Base-by-base conservation (phyloP, 257 asterid genomes). In the Solanum appendiculatum region DNA sequence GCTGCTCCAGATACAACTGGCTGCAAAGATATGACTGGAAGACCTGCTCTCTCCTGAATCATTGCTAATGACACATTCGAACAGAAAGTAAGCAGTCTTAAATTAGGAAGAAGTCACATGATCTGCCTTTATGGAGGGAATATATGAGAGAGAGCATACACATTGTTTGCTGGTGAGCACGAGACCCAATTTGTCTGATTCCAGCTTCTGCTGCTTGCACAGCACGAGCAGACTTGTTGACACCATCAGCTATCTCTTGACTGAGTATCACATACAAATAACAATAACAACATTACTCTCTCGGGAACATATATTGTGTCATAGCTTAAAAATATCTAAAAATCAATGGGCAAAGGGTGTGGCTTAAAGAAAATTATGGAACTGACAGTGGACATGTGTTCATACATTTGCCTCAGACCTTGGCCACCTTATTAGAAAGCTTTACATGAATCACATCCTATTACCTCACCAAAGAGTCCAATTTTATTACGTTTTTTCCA, bases 181-280 rank as follows among this genome's bases (percentile, higher is more conserved):
- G 90, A 85, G 97, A 95, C 83, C 98, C 99, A 70, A 96, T 94
- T 89, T 95, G 95, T 73, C 94, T 92, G 44, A 95, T 87, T 89
- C 99, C 99, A 87, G 98, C 97, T 91, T 94, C 96, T 20, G 98
- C 99, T 12, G 97, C 99, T 92, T 96, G 96, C 87, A 95, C 96
- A 85, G 93, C 99, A 91, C 92, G 99, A 91, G 98, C 92, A 84
- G 98, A 96, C 90, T 94, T 96, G 89, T 82, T 93, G 86, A 96
- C 96, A 84, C 98, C 98, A 37, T 95, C 98, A 84, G 95, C 85
- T 90, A 96, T 92, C 90, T 94, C 98, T 90, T 95, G 98, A 93
- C 99, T 96, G 92, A 88, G 85, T 85, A 87, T 51, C 87, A 90
- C 89, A 90, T 82, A 68, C 23, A n/a, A n/a, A n/a, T n/a, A n/a